phyloP scores from a whole-genome alignment of 345 rosid genomes.

The Reutealis trisperma region DNA sequence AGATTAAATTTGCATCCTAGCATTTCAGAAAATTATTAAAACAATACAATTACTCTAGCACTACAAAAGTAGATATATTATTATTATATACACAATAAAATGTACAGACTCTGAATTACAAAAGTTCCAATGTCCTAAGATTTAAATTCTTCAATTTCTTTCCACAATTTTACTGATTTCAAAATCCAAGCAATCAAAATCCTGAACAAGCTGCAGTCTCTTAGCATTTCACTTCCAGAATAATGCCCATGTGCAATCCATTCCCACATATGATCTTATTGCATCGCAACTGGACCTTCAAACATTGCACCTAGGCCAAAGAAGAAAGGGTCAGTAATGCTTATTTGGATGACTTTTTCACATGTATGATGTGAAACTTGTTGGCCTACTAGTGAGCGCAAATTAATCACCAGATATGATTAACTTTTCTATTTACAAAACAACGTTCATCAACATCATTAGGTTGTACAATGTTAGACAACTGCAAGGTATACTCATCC shows the following conservation, averaged over 20 bases:
- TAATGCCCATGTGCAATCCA: background rate
- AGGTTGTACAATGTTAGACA: background rate
- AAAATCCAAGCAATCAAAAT: background rate
- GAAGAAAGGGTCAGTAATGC: background rate
- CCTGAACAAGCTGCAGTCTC: background rate
- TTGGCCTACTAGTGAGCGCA: background rate
- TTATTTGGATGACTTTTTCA: background rate
- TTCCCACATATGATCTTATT: background rate
- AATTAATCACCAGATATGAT: background rate
- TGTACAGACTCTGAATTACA: slow-evolving; percentile 5
- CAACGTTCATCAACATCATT: background rate
- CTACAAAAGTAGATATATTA: background rate
- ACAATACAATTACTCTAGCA: background rate
- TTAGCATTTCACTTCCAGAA: background rate
- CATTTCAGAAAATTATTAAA: background rate
- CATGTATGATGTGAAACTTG: background rate
- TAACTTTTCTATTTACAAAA: background rate
- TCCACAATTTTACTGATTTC: background rate
- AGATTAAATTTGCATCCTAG: background rate
- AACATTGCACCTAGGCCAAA: slow-evolving; percentile 12
- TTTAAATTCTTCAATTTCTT: background rate
- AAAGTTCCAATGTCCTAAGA: background rate
- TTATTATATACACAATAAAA: slow-evolving; percentile 15
- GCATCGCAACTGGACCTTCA: background rate
- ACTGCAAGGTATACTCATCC: background rate